Percentiles rank a stretch among this genome's conserved stretches.
These are phyloP conservation scores for Strombidium stylifer DNA, from an alignment of 73 alveolate species.

Conservation along the genomic window DNA sequence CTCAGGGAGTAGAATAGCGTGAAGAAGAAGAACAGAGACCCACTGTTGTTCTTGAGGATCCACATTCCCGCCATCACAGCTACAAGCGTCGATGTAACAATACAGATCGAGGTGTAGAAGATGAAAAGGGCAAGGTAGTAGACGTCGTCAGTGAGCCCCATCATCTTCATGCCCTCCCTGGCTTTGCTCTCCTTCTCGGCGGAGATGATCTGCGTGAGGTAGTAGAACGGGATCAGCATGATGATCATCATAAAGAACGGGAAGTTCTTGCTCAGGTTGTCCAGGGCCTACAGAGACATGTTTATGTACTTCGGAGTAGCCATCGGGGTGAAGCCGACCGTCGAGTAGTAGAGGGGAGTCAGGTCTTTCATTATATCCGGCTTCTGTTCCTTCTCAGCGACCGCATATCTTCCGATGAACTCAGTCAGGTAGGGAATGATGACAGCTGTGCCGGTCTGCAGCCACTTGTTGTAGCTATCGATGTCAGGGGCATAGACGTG, in stretches of 20 bases:
- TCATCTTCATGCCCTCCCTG: constrained; percentile 97
- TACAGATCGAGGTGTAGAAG: constrained; percentile 34
- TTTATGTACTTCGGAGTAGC: no score
- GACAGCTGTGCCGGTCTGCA: no score
- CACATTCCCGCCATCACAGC: constrained; percentile 60
- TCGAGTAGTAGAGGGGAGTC: no score
- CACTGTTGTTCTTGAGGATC: constrained; percentile 31
- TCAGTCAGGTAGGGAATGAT: no score
- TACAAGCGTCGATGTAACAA: constrained; percentile 66
- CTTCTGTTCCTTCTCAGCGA: no score
- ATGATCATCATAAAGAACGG: constrained; percentile 75
- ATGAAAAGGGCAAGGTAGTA: constrained; percentile 85
- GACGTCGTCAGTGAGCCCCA: constrained; percentile 91
- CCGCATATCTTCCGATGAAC: no score
- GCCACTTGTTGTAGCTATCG: no score
- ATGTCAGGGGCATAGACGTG: no score
- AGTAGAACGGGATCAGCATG: constrained; percentile 74
- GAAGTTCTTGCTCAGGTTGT: constrained; percentile 19
- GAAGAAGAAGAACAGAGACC: constrained; percentile 36
- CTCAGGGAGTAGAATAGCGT: constrained; percentile 46
- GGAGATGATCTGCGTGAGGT: constrained; percentile 71
- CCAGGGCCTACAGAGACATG: no score
- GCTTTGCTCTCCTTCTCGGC: constrained; percentile 90
- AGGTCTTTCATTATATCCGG: no score
- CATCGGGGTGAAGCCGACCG: no score